phyloP scores from a whole-genome alignment of 352 stramenopile species.

The Pythium biforme region DNA sequence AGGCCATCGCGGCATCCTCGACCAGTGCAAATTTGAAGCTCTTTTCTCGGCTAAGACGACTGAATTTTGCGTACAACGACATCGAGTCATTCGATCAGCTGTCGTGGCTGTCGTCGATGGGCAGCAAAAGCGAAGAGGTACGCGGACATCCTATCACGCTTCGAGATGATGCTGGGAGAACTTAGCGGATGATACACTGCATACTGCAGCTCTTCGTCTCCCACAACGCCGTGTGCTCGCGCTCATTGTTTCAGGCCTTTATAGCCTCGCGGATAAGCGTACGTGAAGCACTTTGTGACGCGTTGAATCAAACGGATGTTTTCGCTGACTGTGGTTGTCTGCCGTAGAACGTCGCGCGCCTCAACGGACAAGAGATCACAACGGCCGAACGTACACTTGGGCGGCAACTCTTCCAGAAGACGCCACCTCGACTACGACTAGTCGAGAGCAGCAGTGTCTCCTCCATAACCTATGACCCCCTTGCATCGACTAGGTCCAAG shows the following conservation, averaged over 20 bases:
- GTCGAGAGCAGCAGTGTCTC: neutral
- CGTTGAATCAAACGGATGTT: too few species aligned
- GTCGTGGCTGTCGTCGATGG: conserved; percentile 48
- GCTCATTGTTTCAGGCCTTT: conserved; percentile 54
- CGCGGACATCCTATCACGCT: neutral
- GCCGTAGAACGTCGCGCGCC: conserved; percentile 47
- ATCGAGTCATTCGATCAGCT: conserved; percentile 63
- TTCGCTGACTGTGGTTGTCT: too few species aligned
- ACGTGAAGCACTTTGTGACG: conserved; percentile 14
- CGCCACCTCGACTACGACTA: neutral
- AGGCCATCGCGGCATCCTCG: conserved; percentile 30
- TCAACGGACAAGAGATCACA: conserved; percentile 70
- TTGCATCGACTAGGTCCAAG: neutral
- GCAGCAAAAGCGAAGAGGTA: conserved; percentile 68
- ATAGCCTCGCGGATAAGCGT: conserved; percentile 51
- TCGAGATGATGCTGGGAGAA: neutral
- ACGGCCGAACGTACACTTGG: conserved; percentile 41
- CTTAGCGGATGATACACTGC: neutral
- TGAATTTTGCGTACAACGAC: conserved; percentile 74
- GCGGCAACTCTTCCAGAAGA: conserved; percentile 58
- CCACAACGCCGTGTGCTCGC: conserved; percentile 54
- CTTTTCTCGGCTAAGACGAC: conserved; percentile 49
- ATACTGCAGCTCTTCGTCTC: conserved; percentile 54
- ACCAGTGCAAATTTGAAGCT: conserved; percentile 51
- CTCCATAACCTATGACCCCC: neutral